Conservation (phyloP, 192 early-diverging fungal genomes). For the Physocladia obscura region DNA sequence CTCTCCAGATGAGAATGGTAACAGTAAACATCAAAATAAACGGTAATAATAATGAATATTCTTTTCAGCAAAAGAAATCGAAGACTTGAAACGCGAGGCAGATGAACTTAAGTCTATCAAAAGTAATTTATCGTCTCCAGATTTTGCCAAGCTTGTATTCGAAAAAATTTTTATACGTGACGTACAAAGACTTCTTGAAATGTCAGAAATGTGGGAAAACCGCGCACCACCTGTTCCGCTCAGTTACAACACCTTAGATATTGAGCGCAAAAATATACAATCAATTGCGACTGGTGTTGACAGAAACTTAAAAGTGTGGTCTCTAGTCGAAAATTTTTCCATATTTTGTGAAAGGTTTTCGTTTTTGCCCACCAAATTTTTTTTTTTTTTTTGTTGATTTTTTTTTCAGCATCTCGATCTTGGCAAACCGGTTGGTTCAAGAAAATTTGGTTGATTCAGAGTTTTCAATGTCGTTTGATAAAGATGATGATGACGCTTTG, state of each 20-base stretch:
- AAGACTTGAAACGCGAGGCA: slow-evolving; percentile 70
- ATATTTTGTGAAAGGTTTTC: slow-evolving; percentile 73
- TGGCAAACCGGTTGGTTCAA: slow-evolving; percentile 51
- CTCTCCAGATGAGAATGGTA: slow-evolving; percentile 56
- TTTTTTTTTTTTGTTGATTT: not conserved
- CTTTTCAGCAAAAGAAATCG: slow-evolving; percentile 68
- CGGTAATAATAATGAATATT: not conserved
- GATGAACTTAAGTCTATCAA: slow-evolving; percentile 68
- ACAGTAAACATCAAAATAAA: not conserved
- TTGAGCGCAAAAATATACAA: not conserved
- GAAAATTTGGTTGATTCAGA: slow-evolving; percentile 50
- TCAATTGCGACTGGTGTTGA: slow-evolving; percentile 36
- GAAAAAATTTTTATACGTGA: slow-evolving; percentile 76
- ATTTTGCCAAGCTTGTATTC: slow-evolving; percentile 38
- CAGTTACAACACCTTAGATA: slow-evolving; percentile 37
- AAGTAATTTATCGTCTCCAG: slow-evolving; percentile 33
- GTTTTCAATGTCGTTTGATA: slow-evolving; percentile 78
- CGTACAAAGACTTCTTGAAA: slow-evolving; percentile 72
- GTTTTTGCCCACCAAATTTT: slow-evolving; percentile 9
- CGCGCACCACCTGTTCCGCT: slow-evolving; percentile 71
- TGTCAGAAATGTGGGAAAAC: slow-evolving; percentile 88
- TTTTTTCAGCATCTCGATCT: slow-evolving; percentile 45
- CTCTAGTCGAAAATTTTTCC: slow-evolving; percentile 64
- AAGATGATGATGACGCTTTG: slow-evolving; percentile 89
- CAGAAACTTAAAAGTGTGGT: slow-evolving; percentile 70